Percentiles rank a stretch among this genome's conserved stretches.
Evolutionary conservation across 2,329 filamentous ascomycete genomes (phyloP).

Genomic region (Chrysosporium keratinophilum): DNA sequence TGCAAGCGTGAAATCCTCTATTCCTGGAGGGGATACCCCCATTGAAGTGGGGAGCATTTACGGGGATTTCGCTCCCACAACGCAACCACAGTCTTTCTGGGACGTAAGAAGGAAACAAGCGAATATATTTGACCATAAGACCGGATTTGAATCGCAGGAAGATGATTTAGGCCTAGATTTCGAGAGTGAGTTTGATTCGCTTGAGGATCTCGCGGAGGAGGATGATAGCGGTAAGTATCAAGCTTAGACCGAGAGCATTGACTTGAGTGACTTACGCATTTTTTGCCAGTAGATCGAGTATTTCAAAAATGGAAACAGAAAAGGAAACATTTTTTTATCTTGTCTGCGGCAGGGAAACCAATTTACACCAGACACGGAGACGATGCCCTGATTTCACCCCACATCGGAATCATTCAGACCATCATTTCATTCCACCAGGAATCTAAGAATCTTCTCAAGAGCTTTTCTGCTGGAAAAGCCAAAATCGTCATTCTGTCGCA

Average conservation of each 20-base stretch:
- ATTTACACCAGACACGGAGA: slow-evolving; percentile 95
- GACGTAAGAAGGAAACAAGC: slow-evolving; percentile 19
- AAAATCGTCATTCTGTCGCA: slow-evolving; percentile 78
- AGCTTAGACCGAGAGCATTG: not conserved
- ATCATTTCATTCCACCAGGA: slow-evolving; percentile 95
- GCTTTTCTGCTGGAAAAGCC: slow-evolving; percentile 76
- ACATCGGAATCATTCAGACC: slow-evolving; percentile 90
- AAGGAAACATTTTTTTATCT: slow-evolving; percentile 91
- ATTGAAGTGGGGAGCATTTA: slow-evolving; percentile 76
- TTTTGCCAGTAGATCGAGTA: slow-evolving; percentile 27
- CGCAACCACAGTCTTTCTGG: not conserved
- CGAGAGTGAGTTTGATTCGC: slow-evolving; percentile 61
- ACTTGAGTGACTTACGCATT: slow-evolving; percentile 6
- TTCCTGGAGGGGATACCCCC: slow-evolving; percentile 46
- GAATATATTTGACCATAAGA: slow-evolving; percentile 26
- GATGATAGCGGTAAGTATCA: slow-evolving; percentile 45
- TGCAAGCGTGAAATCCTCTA: slow-evolving; percentile 42
- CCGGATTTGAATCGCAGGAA: slow-evolving; percentile 28
- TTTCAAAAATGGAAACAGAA: slow-evolving; percentile 78
- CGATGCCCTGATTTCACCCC: slow-evolving; percentile 77
- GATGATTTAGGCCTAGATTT: slow-evolving; percentile 57
- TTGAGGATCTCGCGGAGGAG: slow-evolving; percentile 51
- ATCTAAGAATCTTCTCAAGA: slow-evolving; percentile 62
- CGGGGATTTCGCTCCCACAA: slow-evolving; percentile 48
- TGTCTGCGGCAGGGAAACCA: slow-evolving; percentile 92